Evolutionary conservation across 2,329 filamentous ascomycete genomes (phyloP).

Genomic region (Allantophomopsis lycopodina): DNA sequence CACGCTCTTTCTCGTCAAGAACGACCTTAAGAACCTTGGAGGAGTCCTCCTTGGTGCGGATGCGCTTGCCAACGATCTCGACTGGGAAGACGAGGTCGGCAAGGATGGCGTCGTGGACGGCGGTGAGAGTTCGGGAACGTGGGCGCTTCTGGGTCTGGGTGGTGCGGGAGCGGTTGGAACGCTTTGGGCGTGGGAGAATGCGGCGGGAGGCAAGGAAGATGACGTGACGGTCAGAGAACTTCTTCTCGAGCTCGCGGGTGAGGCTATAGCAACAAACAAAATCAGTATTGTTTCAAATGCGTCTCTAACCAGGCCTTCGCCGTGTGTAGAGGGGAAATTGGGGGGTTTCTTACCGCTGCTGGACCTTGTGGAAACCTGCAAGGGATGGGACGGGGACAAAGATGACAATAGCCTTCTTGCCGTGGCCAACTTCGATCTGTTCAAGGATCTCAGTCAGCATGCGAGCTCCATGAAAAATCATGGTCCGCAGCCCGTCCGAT

Average conservation of each 20-base stretch:
- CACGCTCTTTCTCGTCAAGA: slow-evolving; percentile 99
- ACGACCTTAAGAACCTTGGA: slow-evolving; percentile 98
- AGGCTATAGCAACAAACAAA: slow-evolving; percentile 49
- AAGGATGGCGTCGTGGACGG: slow-evolving; percentile 97
- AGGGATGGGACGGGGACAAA: slow-evolving; percentile 99
- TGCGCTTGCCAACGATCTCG: slow-evolving; percentile 98
- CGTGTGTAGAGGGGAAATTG: slow-evolving; percentile 2
- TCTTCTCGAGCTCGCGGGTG: slow-evolving; percentile 99
- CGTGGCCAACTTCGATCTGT: slow-evolving; percentile 99
- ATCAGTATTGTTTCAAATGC: slow-evolving; percentile 3
- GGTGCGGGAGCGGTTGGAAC: slow-evolving; percentile 91
- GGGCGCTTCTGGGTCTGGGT: slow-evolving; percentile 98
- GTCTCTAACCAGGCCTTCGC: not conserved
- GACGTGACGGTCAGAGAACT: slow-evolving; percentile 99
- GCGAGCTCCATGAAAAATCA: slow-evolving; percentile 58
- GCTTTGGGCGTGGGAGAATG: slow-evolving; percentile 97
- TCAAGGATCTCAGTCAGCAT: slow-evolving; percentile 56
- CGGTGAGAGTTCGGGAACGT: slow-evolving; percentile 92
- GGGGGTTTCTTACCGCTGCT: slow-evolving; percentile 75
- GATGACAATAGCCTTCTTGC: slow-evolving; percentile 99
- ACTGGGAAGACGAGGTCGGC: slow-evolving; percentile 97
- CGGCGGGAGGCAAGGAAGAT: slow-evolving; percentile 97
- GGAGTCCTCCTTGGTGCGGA: slow-evolving; percentile 97
- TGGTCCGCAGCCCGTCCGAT: slow-evolving; percentile 68
- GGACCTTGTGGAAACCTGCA: slow-evolving; percentile 96